Conservation (phyloP, 1,284 basidiomycete species). For the Pseudozyma pruni region DNA sequence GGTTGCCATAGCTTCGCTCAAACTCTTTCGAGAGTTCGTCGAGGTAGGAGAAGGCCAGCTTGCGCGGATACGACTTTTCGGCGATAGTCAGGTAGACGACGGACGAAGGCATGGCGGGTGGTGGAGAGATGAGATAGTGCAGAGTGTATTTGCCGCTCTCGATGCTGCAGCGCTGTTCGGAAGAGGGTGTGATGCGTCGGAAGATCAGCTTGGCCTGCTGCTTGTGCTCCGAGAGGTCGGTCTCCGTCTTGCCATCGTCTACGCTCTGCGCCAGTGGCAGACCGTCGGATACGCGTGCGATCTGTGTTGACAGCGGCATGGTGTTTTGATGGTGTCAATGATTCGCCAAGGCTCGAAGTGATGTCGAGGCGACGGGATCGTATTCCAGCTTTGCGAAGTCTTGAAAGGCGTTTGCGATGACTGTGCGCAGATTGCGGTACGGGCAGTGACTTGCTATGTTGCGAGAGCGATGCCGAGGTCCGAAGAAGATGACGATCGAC, state of each 20-base stretch:
- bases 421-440: too few relatives aligned
- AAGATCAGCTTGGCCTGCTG: constrained; percentile 98
- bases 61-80: constrained; percentile 96
- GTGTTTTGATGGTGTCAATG: not conserved
- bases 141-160: constrained; percentile 93
- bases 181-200: constrained; percentile 84
- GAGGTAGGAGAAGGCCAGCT: constrained; percentile 95
- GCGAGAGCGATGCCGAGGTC: too few relatives aligned
- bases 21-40: constrained; percentile 98
- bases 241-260: constrained; percentile 79
- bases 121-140: constrained; percentile 86
- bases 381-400: too few relatives aligned
- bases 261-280: constrained; percentile 66
- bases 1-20: constrained; percentile 66
- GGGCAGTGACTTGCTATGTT: too few relatives aligned
- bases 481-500: too few relatives aligned
- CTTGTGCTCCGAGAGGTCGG: constrained; percentile 93
- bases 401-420: too few relatives aligned
- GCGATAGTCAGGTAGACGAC: constrained; percentile 95
- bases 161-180: constrained; percentile 94
- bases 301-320: constrained; percentile 66
- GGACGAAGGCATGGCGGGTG: constrained; percentile 57
- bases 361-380: too few relatives aligned
- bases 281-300: constrained; percentile 62
- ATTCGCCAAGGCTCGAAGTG: not conserved